Percentiles rank a stretch among this genome's conserved stretches.
Conservation (phyloP, 371 early-diverging fungal genomes). For the Syncephalastrum monosporum region DNA sequence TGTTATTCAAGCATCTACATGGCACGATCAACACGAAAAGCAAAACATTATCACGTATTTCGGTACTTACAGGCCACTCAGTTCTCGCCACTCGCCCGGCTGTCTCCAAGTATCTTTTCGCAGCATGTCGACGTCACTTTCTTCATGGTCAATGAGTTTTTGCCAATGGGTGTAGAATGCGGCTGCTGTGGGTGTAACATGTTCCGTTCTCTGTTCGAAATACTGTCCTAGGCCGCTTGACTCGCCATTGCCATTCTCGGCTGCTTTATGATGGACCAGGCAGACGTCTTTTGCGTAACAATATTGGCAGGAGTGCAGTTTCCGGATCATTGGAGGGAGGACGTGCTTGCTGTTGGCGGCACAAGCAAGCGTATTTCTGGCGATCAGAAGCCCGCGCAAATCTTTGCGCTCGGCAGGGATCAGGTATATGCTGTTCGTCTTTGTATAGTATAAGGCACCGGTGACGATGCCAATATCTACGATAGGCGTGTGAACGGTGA, state of each 20-base stretch:
- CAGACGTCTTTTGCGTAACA: conserved; percentile 75
- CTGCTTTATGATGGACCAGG: conserved; percentile 64
- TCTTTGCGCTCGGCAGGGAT: conserved; percentile 68
- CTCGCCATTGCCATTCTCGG: conserved; percentile 66
- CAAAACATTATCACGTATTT: not conserved
- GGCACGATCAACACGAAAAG: not conserved
- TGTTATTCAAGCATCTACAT: conserved; percentile 25
- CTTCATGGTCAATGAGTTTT: conserved; percentile 75
- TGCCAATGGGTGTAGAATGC: conserved; percentile 84
- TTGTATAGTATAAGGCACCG: conserved; percentile 81
- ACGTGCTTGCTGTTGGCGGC: conserved; percentile 30
- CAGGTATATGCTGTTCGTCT: conserved; percentile 57
- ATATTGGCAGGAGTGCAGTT: conserved; percentile 63
- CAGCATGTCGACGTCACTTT: conserved; percentile 64
- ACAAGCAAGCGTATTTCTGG: conserved; percentile 74
- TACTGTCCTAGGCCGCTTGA: conserved; percentile 55
- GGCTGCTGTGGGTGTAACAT: conserved; percentile 56
- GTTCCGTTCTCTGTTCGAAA: conserved; percentile 63
- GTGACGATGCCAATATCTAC: conserved; percentile 60
- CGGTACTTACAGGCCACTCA: conserved; percentile 23
- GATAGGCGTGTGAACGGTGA: not conserved
- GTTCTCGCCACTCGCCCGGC: conserved; percentile 39
- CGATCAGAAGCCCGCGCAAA: conserved; percentile 67
- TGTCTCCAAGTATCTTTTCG: conserved; percentile 85
- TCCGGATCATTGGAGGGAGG: conserved; percentile 73